Evolutionary conservation across 768 basidiomycete genomes (phyloP).

Genomic region (Chalciporus piperatus): DNA sequence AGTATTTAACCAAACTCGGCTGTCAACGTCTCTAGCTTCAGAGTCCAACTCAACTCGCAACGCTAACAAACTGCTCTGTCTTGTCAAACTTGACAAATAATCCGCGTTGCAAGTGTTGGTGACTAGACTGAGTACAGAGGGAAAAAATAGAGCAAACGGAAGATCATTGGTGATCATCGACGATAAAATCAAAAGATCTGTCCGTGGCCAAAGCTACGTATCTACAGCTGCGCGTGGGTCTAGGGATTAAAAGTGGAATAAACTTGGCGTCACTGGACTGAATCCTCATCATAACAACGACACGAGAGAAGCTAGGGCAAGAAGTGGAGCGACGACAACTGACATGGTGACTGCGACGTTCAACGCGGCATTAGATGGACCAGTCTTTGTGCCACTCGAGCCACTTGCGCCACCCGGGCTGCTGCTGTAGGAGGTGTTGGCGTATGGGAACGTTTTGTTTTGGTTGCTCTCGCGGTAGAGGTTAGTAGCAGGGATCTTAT

Average conservation of each 20-base stretch:
- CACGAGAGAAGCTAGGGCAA: conserved; percentile 6
- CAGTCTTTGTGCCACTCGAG: background rate
- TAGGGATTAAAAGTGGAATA: conserved; percentile 20
- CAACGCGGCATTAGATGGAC: conserved; percentile 8
- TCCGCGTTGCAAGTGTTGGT: background rate
- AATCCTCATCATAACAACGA: conserved; percentile 16
- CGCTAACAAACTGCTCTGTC: too few relatives aligned
- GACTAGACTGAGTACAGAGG: conserved; percentile 7
- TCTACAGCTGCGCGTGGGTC: conserved; percentile 19
- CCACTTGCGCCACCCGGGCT: conserved; percentile 7
- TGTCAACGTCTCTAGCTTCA: conserved; percentile 4
- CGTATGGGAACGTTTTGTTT: conserved; percentile 64
- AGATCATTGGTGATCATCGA: too few relatives aligned
- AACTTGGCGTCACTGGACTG: conserved; percentile 5
- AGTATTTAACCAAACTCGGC: conserved; percentile 8
- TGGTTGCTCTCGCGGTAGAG: conserved; percentile 82
- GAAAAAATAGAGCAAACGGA: conserved; percentile 11
- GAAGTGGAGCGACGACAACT: conserved; percentile 8
- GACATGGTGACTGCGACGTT: conserved; percentile 16
- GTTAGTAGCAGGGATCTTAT: conserved; percentile 56
- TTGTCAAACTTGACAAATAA: too few relatives aligned
- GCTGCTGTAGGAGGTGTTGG: conserved; percentile 33
- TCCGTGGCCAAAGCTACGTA: conserved; percentile 15
- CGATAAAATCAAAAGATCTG: conserved; percentile 8
- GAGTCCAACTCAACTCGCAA: background rate